Conservation (phyloP, 805 yeast genomes). For the Pichia pseudocactophila region DNA sequence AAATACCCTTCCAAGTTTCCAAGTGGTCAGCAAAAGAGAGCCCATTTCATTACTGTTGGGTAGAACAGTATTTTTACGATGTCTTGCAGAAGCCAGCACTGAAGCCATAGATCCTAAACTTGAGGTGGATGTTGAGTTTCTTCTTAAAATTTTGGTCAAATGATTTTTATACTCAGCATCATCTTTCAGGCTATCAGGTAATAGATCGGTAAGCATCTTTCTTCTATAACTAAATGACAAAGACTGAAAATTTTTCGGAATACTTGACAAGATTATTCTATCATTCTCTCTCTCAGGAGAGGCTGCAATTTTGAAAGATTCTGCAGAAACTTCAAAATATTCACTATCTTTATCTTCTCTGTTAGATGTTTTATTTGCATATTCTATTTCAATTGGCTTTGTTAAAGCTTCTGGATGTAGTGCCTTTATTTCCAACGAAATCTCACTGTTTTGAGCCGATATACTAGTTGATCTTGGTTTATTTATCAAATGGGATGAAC, state of each 20-base stretch:
- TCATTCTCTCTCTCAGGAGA: conserved; percentile 32
- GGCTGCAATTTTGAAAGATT: conserved; percentile 19
- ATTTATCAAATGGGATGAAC: too few relatives aligned
- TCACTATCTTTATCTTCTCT: conserved; percentile 1
- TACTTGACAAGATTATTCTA: conserved; percentile 33
- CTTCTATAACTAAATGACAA: conserved; percentile 46
- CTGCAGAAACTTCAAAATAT: conserved; percentile 12
- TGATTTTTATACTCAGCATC: conserved; percentile 26
- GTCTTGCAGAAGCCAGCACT: conserved; percentile 13
- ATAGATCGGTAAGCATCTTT: conserved; percentile 23
- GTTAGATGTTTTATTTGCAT: not conserved
- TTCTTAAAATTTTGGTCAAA: conserved; percentile 23
- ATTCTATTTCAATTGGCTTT: conserved; percentile 22
- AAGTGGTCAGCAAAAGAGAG: conserved; percentile 45
- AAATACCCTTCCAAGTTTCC: conserved; percentile 58
- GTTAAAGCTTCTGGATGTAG: conserved; percentile 14
- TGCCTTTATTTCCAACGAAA: conserved; percentile 6
- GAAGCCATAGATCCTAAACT: conserved; percentile 16
- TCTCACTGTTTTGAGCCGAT: too few relatives aligned
- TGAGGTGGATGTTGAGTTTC: conserved; percentile 16
- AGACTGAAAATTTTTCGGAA: conserved; percentile 41
- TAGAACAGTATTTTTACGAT: not conserved
- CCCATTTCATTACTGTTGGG: conserved; percentile 50
- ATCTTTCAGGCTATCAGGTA: conserved; percentile 21
- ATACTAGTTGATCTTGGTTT: too few relatives aligned